Evolutionary conservation across 257 asterid genomes (phyloP).

Genomic region (Petrea volubilis): DNA sequence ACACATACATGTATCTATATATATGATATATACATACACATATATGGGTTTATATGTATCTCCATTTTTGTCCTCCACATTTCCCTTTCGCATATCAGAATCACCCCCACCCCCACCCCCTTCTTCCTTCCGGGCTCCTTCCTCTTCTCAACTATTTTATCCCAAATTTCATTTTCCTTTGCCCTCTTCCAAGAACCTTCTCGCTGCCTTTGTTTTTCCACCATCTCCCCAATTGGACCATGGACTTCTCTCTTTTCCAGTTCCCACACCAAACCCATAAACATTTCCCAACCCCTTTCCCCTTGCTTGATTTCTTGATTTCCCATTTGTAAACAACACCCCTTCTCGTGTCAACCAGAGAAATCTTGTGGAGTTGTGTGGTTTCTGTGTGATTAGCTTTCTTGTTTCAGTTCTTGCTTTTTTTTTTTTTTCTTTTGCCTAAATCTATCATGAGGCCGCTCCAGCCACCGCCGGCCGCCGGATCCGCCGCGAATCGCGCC

Average conservation of each 20-base stretch:
- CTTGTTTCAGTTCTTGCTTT: background rate
- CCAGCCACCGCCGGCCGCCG: conserved; percentile 30
- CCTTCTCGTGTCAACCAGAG: background rate
- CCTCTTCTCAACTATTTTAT: background rate
- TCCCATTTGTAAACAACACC: background rate
- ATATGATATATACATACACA: too few species aligned
- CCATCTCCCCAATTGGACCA: conserved; percentile 18
- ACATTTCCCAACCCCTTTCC: background rate
- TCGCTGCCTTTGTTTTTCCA: background rate
- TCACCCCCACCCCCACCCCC: background rate
- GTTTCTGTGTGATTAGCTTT: background rate
- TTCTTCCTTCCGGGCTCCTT: background rate
- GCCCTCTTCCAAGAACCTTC: conserved; percentile 32
- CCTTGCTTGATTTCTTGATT: conserved; percentile 16
- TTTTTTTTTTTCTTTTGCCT: background rate
- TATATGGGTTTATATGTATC: background rate
- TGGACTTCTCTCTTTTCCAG: conserved; percentile 7
- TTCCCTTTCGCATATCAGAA: conserved; percentile 8
- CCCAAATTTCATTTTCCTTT: background rate
- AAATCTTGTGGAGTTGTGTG: background rate
- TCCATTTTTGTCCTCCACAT: background rate
- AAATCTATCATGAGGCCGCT: conserved; percentile 31
- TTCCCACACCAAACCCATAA: conserved; percentile 8
- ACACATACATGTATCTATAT: too few species aligned
- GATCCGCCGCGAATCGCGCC: conserved; percentile 29